phyloP scores from a whole-genome alignment of 163 green algal genomes.

The Scenedesmus sp. region DNA sequence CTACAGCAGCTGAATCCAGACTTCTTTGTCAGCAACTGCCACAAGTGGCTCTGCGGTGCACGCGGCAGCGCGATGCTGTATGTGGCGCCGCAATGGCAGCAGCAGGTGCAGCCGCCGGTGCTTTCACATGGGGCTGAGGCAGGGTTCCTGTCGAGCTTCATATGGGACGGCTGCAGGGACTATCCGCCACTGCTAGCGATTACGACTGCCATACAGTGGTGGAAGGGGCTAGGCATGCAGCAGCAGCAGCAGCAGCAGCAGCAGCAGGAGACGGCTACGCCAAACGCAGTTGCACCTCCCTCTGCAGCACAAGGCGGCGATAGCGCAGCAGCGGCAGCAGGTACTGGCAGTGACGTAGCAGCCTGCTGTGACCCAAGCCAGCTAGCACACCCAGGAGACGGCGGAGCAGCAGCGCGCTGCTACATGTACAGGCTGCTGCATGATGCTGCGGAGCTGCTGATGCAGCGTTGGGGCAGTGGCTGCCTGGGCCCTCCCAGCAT shows the following conservation, averaged over 20 bases:
- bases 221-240: constrained; percentile 10
- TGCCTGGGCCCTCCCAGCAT: constrained; percentile 57
- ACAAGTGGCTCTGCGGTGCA: constrained; percentile 74
- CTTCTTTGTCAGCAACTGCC: constrained; percentile 80
- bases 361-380: constrained; percentile 3
- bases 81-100: constrained; percentile 54
- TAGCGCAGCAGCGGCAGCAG: background rate
- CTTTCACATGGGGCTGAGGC: constrained; percentile 70
- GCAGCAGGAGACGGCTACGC: background rate
- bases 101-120: constrained; percentile 65
- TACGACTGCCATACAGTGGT: constrained; percentile 33
- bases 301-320: background rate
- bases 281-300: background rate
- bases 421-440: constrained; percentile 55
- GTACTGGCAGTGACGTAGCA: background rate
- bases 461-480: constrained; percentile 45
- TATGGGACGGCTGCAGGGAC: constrained; percentile 74
- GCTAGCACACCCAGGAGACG: constrained; percentile 32
- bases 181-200: constrained; percentile 37
- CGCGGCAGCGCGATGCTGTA: constrained; percentile 76
- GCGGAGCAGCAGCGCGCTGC: constrained; percentile 15
- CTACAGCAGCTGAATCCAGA: constrained; percentile 62
- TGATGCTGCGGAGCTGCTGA: constrained; percentile 49
- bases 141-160: constrained; percentile 78
- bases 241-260: background rate